These are phyloP conservation scores for Fusarium sacchari DNA, from an alignment of 2,329 filamentous ascomycete species.

Conservation along the genomic window DNA sequence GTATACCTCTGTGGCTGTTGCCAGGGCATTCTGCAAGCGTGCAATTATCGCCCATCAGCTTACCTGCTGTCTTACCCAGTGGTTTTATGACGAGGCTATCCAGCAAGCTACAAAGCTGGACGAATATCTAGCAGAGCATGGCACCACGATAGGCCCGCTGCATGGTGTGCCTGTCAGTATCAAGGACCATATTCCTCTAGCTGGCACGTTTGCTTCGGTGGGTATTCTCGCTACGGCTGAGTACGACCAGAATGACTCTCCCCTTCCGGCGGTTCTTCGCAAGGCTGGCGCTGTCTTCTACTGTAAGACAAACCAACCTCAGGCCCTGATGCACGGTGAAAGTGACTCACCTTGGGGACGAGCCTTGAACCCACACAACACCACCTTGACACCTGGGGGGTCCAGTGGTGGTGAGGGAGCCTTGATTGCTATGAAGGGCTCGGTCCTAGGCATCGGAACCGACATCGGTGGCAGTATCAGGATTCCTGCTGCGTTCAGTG, in stretches of 20 bases:
- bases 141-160: neutral
- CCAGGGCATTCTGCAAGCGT: neutral
- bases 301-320: neutral
- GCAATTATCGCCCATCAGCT: neutral
- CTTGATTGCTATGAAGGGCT: neutral
- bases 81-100: neutral
- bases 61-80: neutral
- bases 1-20: neutral
- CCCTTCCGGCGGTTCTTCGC: neutral
- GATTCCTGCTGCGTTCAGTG: neutral
- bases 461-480: neutral
- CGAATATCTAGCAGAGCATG: neutral
- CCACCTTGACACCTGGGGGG: neutral
- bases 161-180: neutral
- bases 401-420: neutral
- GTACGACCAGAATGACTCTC: neutral
- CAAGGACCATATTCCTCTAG: neutral
- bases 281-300: neutral
- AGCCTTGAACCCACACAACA: neutral
- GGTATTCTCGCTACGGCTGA: neutral
- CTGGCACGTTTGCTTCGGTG: neutral
- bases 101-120: neutral
- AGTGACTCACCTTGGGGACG: neutral
- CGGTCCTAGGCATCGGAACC: neutral
- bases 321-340: neutral